Evolutionary conservation across 2,329 filamentous ascomycete genomes (phyloP), one percentile per base, ranked within the genome.

Genomic region (Aspergillus sp.): DNA sequence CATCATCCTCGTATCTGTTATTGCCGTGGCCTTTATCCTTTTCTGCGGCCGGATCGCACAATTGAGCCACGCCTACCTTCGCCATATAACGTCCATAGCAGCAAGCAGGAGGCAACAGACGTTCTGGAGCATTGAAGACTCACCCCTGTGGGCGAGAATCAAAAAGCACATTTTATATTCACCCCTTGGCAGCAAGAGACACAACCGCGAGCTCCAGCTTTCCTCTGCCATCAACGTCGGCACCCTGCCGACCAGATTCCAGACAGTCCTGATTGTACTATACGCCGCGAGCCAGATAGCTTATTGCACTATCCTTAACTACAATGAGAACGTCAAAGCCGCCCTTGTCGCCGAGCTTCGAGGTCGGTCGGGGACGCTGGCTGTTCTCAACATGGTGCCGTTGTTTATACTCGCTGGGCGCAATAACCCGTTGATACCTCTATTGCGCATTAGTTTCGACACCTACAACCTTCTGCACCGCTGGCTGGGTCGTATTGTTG

Each of bases 381-480:
- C 93, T 4, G 82, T 92, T 11, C 84, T 96, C 68, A 99, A 97
- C 77, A 90, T 98, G 85, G 86, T 99, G 33, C 93, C 95, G 5
- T 86, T 97, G 31, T 84, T 98, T 68, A 84, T 98, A 63, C 85
- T 98, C 57, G 92, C 93, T 12, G 87, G 91, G 37, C 89, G 95
- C 71, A 98, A 98, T 80, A 99, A 98, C 77, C 91, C 91, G 8
- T 81, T 97, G 49, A 97, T 98, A 69, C 75, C 81, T 3, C 74
- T 96, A 35, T 82, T 98, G 57, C 86, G 89, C 66, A 89, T 98
- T 72, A 93, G 90, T 73, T 99, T 97, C 77, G 95, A 98, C 74
- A 96, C 93, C 0, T 98, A 96, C 82, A 98, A 98, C 73, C 86
- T 95, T 8, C 79, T 95, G 51, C 91, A 96, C 73, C 85, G 91